Base-by-base conservation (phyloP, 1,284 basidiomycete species). In the Stereum hirsutum region DNA sequence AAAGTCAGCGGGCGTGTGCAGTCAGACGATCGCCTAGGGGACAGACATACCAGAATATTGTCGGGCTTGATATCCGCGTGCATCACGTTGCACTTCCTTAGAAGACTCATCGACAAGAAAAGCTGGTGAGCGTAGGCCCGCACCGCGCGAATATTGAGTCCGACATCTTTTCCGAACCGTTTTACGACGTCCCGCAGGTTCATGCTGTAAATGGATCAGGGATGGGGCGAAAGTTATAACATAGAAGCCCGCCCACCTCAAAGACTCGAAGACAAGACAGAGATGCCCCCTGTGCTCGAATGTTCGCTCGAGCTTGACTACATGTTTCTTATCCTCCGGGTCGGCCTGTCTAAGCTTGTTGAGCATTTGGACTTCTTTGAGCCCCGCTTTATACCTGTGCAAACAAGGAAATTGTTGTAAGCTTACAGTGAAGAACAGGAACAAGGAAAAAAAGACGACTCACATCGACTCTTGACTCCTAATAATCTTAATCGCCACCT, bases 41-140 rank as follows among this genome's bases (percentile, higher is more conserved):
- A 31, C 31, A 40, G 36, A 72, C 81, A 35, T 49, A 91, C 92
- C 54, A 96, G 62, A 38, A 97, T 93, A 57, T 97, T 97, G 61
- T 96, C 93, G 17, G 93, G 93, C 63, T 97, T 97, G 60, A 99
- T 89, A 59, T 99, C 96, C 4, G 96, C 96, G 56, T 99, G 96
- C 74, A 98, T 96, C 46, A 99, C 79, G 50, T 87, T 89, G 49
- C 81, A 77, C 64, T 97, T 97, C 51, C 81, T 79, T 57, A 99
- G 69, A 39, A 95, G 70, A 51, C 85, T 80, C 47, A 98, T 66
- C 14, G 91, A 78, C 32, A 97, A 72, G 63, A 99, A 93, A 47
- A 98, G 81, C 59, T 99, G 96, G 55, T 97, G 91, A 26, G 94
- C 85, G 59, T 99, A 99, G 5, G 95, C 91, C 48, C 93, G 78